Conservation (phyloP, 768 basidiomycete genomes). For the Lenzites betulinus region DNA sequence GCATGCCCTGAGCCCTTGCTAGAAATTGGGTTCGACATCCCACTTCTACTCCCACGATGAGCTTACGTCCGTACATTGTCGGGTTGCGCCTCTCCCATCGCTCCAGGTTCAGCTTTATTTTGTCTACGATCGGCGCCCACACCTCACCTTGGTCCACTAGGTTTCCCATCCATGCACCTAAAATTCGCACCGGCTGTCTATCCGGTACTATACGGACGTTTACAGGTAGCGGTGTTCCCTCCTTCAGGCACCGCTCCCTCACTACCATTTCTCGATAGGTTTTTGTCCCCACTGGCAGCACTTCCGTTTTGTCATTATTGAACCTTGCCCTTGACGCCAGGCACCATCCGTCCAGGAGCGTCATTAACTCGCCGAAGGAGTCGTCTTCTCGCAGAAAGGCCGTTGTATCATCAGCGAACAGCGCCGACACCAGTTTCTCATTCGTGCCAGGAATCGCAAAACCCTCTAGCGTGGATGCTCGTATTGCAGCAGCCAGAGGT, state of each 20-base stretch:
- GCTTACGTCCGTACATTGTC: not conserved
- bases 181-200: not conserved
- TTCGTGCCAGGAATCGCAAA: constrained; percentile 18
- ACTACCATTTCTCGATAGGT: constrained; percentile 17
- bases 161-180: constrained; percentile 27
- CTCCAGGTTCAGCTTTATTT: not conserved
- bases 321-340: constrained; percentile 42
- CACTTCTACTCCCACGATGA: constrained; percentile 1
- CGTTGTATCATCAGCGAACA: constrained; percentile 35
- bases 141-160: not conserved
- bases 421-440: constrained; percentile 16
- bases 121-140: not conserved
- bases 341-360: constrained; percentile 37
- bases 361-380: constrained; percentile 25
- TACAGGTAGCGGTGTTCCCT: too few relatives aligned
- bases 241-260: too few relatives aligned
- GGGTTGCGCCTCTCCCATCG: constrained; percentile 3
- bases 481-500: constrained; percentile 28
- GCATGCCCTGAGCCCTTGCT: constrained; percentile 27
- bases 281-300: constrained; percentile 37
- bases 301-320: constrained; percentile 43
- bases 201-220: not conserved
- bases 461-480: constrained; percentile 23
- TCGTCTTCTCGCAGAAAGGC: constrained; percentile 35
- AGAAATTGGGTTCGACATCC: not conserved